Conservation (phyloP, 495 filamentous ascomycete genomes). For the Aspergillus asperescens region DNA sequence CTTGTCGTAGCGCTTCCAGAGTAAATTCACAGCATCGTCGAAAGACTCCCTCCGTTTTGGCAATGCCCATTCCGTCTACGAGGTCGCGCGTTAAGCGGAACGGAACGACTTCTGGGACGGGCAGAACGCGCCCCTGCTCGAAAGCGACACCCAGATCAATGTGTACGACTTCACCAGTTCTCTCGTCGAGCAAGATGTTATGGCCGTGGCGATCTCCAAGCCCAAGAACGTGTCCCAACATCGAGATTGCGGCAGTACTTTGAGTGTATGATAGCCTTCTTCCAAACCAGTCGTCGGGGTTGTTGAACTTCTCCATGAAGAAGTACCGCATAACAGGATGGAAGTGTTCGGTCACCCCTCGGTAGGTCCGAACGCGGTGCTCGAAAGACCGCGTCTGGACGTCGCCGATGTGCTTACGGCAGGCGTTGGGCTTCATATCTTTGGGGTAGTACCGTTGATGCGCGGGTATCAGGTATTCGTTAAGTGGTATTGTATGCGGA, state of each 20-base stretch:
- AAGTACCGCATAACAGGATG: constrained; percentile 95
- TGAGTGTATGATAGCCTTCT: constrained; percentile 83
- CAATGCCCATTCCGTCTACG: constrained; percentile 95
- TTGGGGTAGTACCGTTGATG: constrained; percentile 82
- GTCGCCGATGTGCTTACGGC: constrained; percentile 70
- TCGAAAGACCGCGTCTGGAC: constrained; percentile 64
- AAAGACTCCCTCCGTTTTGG: constrained; percentile 92
- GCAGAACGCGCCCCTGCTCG: constrained; percentile 87
- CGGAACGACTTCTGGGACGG: constrained; percentile 89
- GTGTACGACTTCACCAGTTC: constrained; percentile 89
- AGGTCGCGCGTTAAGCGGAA: constrained; percentile 94
- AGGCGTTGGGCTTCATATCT: constrained; percentile 67
- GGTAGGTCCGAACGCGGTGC: constrained; percentile 65
- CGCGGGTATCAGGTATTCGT: constrained; percentile 85
- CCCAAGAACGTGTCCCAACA: constrained; percentile 87
- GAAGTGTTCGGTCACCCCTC: constrained; percentile 70
- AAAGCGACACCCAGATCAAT: constrained; percentile 97
- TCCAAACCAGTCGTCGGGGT: constrained; percentile 93
- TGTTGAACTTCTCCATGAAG: constrained; percentile 90
- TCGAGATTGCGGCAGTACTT: constrained; percentile 89
- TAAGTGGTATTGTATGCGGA: constrained; percentile 79
- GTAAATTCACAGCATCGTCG: constrained; percentile 96
- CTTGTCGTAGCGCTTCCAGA: constrained; percentile 83
- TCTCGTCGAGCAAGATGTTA: constrained; percentile 89
- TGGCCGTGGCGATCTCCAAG: constrained; percentile 96